Evolutionary conservation across 2,329 filamentous ascomycete species (phyloP), one percentile per base, ranked within the genome.

Genomic region (Neofusicoccum laricinum): DNA sequence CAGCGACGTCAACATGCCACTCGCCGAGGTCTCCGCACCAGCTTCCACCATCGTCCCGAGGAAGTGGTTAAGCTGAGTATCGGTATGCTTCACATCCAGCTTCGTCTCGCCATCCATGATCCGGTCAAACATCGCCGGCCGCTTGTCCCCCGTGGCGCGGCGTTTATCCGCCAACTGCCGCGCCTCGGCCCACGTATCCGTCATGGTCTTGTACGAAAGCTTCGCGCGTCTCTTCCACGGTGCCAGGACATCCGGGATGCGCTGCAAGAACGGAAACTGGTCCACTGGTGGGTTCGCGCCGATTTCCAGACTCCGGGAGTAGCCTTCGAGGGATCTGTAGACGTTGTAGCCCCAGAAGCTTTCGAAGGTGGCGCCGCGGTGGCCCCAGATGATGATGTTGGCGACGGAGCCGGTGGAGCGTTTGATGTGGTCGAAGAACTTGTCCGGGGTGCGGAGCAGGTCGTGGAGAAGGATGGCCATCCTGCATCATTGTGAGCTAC

Each of bases 241-340:
- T 21, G 66, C 68, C 4, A 69, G 69, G 15, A 11, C n/a, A 40
- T 69, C 72, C 0, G 82, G 82, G 4, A 83, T 67, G 5, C 67
- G 73, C 45, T 80, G 75, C 4, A 82, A 67, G 30, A 63, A 71
- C 0, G 80, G 78, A 43, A 79, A 79, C 19, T 78, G 71, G 48
- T 84, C 81, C 2, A 83, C 77, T 0, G 81, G 81, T 0, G 81
- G 81, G 1, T 79, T 83, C 14, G 76, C 78, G 3, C 81, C 81
- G 0, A 75, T 72, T 66, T 82, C 81, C 68, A 81, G 72, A 1
- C 81, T 71, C 36, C 73, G 67, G 8, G 76, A 76, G 75, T 75
- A 80, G 14, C 74, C 68, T 51, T 80, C 75, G 76, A 80, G 77
- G 10, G 80, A 61, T 5, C 73, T 65, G 66, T 80, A 80, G 19